Evolutionary conservation across 2,329 filamentous ascomycete species (phyloP).

Genomic region (Sordariomycetes sp.): DNA sequence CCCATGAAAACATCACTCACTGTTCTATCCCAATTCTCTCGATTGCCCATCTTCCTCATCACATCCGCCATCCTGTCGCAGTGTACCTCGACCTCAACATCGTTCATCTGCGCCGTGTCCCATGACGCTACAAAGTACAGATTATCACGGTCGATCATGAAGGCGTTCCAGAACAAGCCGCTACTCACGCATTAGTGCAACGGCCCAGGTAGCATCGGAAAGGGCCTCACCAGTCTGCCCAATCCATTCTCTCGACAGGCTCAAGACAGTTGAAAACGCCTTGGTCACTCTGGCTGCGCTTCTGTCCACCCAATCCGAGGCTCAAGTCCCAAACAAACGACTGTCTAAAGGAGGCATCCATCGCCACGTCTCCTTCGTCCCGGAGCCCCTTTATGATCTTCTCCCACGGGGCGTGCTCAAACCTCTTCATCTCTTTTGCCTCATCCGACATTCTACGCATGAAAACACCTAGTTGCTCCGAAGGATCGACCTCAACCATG

Average conservation of each 20-base stretch:
- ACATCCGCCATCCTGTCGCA: constrained; percentile 19
- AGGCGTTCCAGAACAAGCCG: constrained; percentile 28
- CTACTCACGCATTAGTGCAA: constrained; percentile 9
- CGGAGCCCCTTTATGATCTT: constrained; percentile 17
- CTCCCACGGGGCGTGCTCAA: constrained; percentile 25
- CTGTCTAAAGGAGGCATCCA: constrained; percentile 24
- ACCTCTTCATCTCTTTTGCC: constrained; percentile 11
- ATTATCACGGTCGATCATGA: constrained; percentile 20
- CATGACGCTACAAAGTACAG: constrained; percentile 26
- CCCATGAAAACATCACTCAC: constrained; percentile 9
- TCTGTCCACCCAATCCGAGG: constrained; percentile 14
- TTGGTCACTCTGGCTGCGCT: constrained; percentile 7
- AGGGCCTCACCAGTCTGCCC: constrained; percentile 29
- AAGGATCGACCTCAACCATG: constrained; percentile 14
- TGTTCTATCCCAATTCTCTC: constrained; percentile 16
- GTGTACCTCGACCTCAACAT: constrained; percentile 17
- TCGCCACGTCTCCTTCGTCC: constrained; percentile 20
- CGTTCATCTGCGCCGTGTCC: constrained; percentile 29
- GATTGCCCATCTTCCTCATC: constrained; percentile 16
- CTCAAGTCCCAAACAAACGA: constrained; percentile 28
- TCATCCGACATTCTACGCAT: constrained; percentile 16
- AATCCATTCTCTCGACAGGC: constrained; percentile 22
- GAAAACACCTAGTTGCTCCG: constrained; percentile 18
- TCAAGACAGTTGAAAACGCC: constrained; percentile 14
- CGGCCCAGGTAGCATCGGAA: no score